Evolutionary conservation across 768 basidiomycete genomes (phyloP), one percentile per base, ranked within the genome.

Genomic region (Boletus eberwhitei): DNA sequence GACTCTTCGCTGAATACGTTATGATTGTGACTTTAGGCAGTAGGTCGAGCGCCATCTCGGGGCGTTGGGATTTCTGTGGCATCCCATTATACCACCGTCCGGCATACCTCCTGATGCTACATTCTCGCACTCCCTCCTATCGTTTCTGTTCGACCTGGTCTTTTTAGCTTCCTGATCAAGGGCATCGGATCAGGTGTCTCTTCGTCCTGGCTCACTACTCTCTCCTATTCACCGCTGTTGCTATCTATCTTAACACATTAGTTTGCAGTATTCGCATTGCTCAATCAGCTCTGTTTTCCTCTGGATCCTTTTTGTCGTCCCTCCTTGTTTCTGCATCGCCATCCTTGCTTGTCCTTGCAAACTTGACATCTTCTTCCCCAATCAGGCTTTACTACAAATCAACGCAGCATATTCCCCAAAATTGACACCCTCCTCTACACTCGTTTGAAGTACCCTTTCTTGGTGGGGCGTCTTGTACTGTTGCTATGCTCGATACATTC

Each of bases 401-500:
- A 58, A 59, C 50, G 31, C 66, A 59, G 57, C 64, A 59, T 56
- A 60, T 64, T 61, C 40, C 50, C 59, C 12, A 50, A 59, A 71
- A 59, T 44, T 49, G 59, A 64, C 67, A 54, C 59, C 67, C 62
- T 54, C 58, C 63, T 58, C 46, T 49, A 64, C 69, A 53, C 63
- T 70, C 69, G 42, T 70, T 70, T 64, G 41, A 54, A 55, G 57
- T 58, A 55, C 53, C 50, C 54, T 58, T 67, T 59, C 57, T 58
- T 64, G 64, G 64, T 54, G 64, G 59, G 59, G 53, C 36, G 64
- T 66, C 65, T 51, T 72, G 71, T 69, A 69, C 60, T 68, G 63
- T 71, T 61, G 55, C 57, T 55, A 69, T 71, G 69, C 69, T 72
- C 62, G 59, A 66, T 72, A 70, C 62, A 64, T 62, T 61, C 59